A percentile compares a stretch with the other conserved stretches of the same genome.
Conservation (phyloP, 2,329 filamentous ascomycete genomes). For the Hymenoscyphus linearis region DNA sequence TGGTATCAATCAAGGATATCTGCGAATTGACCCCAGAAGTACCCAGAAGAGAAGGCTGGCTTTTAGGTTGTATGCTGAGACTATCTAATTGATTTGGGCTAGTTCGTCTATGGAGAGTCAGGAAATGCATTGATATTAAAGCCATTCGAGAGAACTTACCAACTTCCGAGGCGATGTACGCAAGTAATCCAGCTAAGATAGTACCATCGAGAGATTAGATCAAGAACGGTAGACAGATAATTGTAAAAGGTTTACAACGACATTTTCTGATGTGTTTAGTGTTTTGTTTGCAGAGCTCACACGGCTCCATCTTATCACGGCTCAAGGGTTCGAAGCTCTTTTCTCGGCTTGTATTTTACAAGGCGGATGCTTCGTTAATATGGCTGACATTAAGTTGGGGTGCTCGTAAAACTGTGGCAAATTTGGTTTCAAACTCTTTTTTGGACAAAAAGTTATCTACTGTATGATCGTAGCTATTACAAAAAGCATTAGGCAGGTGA, state of each 20-base stretch:
- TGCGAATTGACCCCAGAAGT: conserved; percentile 58
- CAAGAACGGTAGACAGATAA: conserved; percentile 55
- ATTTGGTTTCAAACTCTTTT: conserved; percentile 8
- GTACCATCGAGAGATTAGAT: conserved; percentile 60
- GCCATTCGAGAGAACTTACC: conserved; percentile 34
- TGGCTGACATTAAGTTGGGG: conserved; percentile 6
- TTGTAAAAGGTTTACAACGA: conserved; percentile 54
- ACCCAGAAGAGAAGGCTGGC: conserved; percentile 62
- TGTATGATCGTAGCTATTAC: conserved; percentile 1
- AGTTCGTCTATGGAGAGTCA: conserved; percentile 39
- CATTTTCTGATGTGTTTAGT: conserved; percentile 38
- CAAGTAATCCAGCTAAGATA: conserved; percentile 55
- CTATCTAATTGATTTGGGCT: conserved; percentile 62
- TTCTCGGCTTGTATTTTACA: neutral
- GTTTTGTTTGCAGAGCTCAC: conserved; percentile 25
- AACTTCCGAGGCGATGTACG: conserved; percentile 61
- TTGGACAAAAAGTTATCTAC: conserved; percentile 17
- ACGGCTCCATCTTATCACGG: conserved; percentile 1
- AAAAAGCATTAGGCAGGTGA: neutral
- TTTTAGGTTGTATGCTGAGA: conserved; percentile 64
- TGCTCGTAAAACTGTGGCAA: conserved; percentile 13
- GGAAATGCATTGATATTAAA: neutral
- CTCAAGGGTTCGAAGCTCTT: neutral
- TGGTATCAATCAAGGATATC: conserved; percentile 64
- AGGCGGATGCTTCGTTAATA: conserved; percentile 1